Base-by-base conservation (phyloP, 2,329 filamentous ascomycete species). In the Sphaerulina vaccinii region DNA sequence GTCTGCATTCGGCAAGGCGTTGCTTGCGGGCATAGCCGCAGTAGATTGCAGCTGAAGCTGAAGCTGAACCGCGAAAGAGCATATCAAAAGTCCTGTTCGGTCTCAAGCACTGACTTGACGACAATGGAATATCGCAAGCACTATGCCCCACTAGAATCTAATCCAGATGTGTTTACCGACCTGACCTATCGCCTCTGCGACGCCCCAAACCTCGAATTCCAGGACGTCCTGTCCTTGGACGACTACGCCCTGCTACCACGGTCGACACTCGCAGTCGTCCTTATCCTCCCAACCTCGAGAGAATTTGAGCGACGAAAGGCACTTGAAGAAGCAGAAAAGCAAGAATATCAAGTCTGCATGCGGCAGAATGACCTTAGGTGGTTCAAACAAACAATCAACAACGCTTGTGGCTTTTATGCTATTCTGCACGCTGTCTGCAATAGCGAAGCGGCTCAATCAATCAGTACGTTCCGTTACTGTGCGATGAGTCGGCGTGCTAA, bases 381-480 rank as follows among this genome's bases (percentile, higher is more conserved):
- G 40, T 43, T 43, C 21, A 43, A 43, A 29, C 40, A 43, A 43
- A 43, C 40, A 18, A 43, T 43, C 16, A 43, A 43, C n/a, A 43
- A 43, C 22, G 21, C 40, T 10, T 43, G n/a, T 27, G 21, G 40
- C 22, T 23, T 43, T 15, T 43, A 43, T 23, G 16, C 21, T 10
- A 18, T 43, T 9, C 21, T 43, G 11, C 21, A 43, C 22, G 21
- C 21, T 23, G 16, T 43, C 16, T 43, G 21, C 21, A 43, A 43
- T 27, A 18, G 40, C 16, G 21, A 10, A 43, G 40, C 40, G n/a
- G 21, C 16, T 15, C 13, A 43, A 9, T 18, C 21, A 13, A 43
- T 43, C 16, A 11, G 21, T 43, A 29, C 11, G 40, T 24, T 29
- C 16, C 27, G 27, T 11, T 27, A 29, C 9, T 43, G 8, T 10